Percentiles rank a stretch among this genome's conserved stretches.
Conservation (phyloP, 2,329 filamentous ascomycete species). For the Anisogramma anomala region DNA sequence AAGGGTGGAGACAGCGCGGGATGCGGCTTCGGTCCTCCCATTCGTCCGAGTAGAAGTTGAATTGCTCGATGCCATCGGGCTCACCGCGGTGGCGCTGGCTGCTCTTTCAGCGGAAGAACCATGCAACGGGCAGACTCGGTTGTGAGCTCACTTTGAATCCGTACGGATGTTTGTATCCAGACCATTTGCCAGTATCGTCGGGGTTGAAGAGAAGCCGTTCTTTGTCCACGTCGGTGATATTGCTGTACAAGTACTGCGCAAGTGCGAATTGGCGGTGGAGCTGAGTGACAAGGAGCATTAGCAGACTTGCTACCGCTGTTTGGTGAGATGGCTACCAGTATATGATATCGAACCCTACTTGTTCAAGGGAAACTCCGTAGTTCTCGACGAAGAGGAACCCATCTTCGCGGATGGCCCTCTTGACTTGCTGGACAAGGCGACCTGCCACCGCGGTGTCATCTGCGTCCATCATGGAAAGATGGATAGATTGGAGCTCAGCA, state of each 20-base stretch:
- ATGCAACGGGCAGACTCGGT: neutral
- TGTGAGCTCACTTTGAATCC: slow-evolving; percentile 27
- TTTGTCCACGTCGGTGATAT: slow-evolving; percentile 39
- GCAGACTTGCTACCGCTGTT: neutral
- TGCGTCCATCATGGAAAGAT: slow-evolving; percentile 32
- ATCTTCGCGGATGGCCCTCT: slow-evolving; percentile 31
- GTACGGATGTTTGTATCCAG: slow-evolving; percentile 38
- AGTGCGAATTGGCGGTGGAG: slow-evolving; percentile 39
- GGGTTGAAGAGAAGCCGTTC: slow-evolving; percentile 35
- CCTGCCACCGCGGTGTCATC: slow-evolving; percentile 31
- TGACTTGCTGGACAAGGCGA: slow-evolving; percentile 30
- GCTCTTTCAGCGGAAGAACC: neutral
- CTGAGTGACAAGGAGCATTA: slow-evolving; percentile 17
- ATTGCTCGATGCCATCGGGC: slow-evolving; percentile 40
- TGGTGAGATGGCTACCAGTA: too few relatives aligned
- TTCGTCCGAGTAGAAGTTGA: slow-evolving; percentile 39
- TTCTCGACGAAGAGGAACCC: slow-evolving; percentile 37
- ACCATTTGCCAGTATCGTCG: slow-evolving; percentile 35
- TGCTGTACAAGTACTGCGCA: slow-evolving; percentile 37
- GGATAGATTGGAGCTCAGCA: slow-evolving; percentile 30
- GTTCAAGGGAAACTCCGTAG: slow-evolving; percentile 35
- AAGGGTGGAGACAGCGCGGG: slow-evolving; percentile 34
- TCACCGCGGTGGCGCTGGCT: slow-evolving; percentile 28
- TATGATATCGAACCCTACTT: slow-evolving; percentile 15
- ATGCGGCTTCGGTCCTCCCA: slow-evolving; percentile 31